Evolutionary conservation across 768 basidiomycete genomes (phyloP), one percentile per base, ranked within the genome.

Genomic region (Tylopilus subfusipes): DNA sequence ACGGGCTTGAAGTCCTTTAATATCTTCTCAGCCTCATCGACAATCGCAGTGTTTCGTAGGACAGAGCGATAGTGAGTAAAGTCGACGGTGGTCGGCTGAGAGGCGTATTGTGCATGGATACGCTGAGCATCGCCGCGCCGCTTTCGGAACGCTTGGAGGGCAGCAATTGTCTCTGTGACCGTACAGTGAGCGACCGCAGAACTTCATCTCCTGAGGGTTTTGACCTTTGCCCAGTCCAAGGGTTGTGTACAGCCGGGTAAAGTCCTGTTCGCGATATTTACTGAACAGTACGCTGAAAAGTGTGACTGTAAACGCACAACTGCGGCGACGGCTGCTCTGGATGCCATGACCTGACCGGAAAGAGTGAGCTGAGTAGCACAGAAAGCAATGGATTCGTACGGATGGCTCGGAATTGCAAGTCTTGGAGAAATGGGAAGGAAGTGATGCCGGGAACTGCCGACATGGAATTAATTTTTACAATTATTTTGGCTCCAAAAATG

Each of bases 71-170:
- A 99, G 76, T 94, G 85, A 22, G 85, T 79, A 66, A 98, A 78
- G 77, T 98, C 93, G 67, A 99, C 80, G 48, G 90, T 87, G 29
- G 88, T 88, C 38, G 89, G 85, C 69, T 88, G 85, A 57, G 77
- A 75, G 56, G 79, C 72, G 65, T 86, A 83, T 66, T 82, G 80
- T 50, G 75, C 75, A 40, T 83, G 71, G 55, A 90, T 75, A 57
- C 87, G 85, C 68, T 90, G 87, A 53, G 97, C 96, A 51, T 98
- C 92, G 61, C 77, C 77, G 73, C 96, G 85, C 56, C 97, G 92
- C 74, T 95, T 97, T 75, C 97, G 90, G 86, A 99, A 98, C 38
- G 90, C 88, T 72, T 92, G 90, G 48, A 99, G 82, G 50, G 92
- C 75, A 52, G 91, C 79, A 67, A 97, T 81, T 63, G 96, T 95